These are phyloP conservation scores for Hibiscus syriacus DNA, from an alignment of 345 rosid species.

Conservation along the genomic window DNA sequence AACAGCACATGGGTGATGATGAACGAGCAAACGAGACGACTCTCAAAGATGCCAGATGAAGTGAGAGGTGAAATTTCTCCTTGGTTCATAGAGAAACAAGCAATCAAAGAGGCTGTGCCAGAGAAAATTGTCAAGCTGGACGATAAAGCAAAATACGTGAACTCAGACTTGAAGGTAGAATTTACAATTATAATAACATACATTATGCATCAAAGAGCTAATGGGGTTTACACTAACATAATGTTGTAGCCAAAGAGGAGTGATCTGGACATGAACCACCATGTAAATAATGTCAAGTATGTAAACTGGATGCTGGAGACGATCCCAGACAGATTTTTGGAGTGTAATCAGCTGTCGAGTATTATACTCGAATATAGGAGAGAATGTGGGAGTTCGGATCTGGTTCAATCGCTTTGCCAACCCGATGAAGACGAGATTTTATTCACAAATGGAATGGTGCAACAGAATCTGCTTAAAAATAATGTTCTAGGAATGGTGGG, in stretches of 20 bases:
- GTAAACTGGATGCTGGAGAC: conserved; percentile 62
- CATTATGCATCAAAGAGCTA: too few species aligned
- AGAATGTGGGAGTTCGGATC: conserved; percentile 52
- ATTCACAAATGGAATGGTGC: conserved; percentile 12
- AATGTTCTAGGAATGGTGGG: conserved; percentile 22
- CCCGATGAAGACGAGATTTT: conserved; percentile 41
- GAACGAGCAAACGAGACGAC: conserved; percentile 60
- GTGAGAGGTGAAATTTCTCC: conserved; percentile 59
- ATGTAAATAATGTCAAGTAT: conserved; percentile 66
- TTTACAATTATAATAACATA: background rate
- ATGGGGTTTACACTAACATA: too few species aligned
- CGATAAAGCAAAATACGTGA: conserved; percentile 35
- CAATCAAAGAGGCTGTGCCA: conserved; percentile 45
- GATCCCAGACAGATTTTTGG: conserved; percentile 42
- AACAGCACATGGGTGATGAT: conserved; percentile 72
- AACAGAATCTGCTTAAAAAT: conserved; percentile 26
- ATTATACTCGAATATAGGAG: conserved; percentile 42
- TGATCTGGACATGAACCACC: conserved; percentile 69
- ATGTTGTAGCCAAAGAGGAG: conserved; percentile 43
- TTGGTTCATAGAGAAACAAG: conserved; percentile 54
- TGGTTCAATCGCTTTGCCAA: conserved; percentile 47
- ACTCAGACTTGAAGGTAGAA: conserved; percentile 42
- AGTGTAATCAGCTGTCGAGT: conserved; percentile 36
- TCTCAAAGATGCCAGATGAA: conserved; percentile 60
- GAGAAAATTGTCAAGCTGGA: conserved; percentile 54